Conservation (phyloP, 2,329 filamentous ascomycete genomes). For the Paraphoma chrysanthemicola region DNA sequence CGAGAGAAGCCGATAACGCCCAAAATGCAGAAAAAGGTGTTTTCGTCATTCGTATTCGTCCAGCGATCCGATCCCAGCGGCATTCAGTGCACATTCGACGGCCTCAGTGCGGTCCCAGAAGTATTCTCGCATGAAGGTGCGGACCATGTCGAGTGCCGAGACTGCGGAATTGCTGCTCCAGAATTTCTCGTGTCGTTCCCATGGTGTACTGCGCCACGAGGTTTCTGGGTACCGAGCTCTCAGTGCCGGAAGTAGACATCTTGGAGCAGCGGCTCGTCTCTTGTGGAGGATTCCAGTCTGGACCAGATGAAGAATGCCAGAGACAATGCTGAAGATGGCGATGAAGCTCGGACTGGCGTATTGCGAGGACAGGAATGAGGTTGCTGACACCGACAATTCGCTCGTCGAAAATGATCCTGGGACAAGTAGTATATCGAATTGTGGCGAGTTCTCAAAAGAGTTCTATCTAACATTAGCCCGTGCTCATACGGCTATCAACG, state of each 20-base stretch:
- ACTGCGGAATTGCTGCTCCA: conserved; percentile 43
- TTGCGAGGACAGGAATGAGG: conserved; percentile 35
- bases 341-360: conserved; percentile 29
- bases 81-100: conserved; percentile 36
- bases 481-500: too few species aligned
- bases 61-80: conserved; percentile 35
- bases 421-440: conserved; percentile 44
- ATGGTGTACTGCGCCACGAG: conserved; percentile 35
- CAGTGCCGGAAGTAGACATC: conserved; percentile 31
- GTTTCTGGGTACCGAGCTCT: conserved; percentile 38
- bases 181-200: conserved; percentile 39
- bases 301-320: conserved; percentile 37
- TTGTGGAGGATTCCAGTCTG: conserved; percentile 37
- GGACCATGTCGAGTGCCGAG: conserved; percentile 41
- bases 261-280: conserved; percentile 35
- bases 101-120: conserved; percentile 46
- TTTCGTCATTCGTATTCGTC: conserved; percentile 29
- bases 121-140: conserved; percentile 44
- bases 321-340: conserved; percentile 41
- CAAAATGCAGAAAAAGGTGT: conserved; percentile 20
- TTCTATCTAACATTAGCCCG: conserved; percentile 25
- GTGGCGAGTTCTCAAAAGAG: conserved; percentile 43
- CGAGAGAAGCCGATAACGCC: conserved; percentile 4
- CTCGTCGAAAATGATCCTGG: conserved; percentile 38
- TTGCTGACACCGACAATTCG: conserved; percentile 29